Evolutionary conservation across 2,329 filamentous ascomycete species (phyloP).

Genomic region (Acrocalymma vagum): DNA sequence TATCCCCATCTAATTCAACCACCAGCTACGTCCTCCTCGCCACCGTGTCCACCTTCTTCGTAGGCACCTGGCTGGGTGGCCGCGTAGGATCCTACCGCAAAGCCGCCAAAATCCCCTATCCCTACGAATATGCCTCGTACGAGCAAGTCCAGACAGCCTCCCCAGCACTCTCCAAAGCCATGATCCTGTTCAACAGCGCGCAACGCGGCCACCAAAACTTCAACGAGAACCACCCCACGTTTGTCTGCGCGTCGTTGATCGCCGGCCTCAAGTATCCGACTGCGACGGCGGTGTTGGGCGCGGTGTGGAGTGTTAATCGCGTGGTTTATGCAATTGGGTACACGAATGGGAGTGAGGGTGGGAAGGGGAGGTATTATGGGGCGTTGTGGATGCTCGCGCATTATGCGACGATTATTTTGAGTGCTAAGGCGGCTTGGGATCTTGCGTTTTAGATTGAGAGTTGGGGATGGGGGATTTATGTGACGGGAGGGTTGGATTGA

Average conservation of each 20-base stretch:
- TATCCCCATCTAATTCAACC: conserved; percentile 9
- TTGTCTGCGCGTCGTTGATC: conserved; percentile 61
- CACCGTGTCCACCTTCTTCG: conserved; percentile 62
- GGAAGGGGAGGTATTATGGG: conserved; percentile 55
- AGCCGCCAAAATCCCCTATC: conserved; percentile 63
- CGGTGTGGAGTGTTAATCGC: conserved; percentile 60
- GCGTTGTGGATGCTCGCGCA: conserved; percentile 41
- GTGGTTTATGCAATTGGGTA: conserved; percentile 59
- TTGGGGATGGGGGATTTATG: too few relatives aligned
- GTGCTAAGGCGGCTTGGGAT: conserved; percentile 34
- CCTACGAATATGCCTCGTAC: conserved; percentile 65
- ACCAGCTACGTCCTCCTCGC: conserved; percentile 64
- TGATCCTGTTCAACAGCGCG: conserved; percentile 56
- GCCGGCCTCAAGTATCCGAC: conserved; percentile 63
- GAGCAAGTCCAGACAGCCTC: conserved; percentile 58
- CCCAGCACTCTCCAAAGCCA: conserved; percentile 50
- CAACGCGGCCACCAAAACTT: conserved; percentile 63
- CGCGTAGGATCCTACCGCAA: conserved; percentile 59
- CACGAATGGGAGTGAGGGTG: conserved; percentile 49
- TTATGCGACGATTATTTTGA: conserved; percentile 36
- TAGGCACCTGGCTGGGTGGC: conserved; percentile 60
- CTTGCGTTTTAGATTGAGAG: too few relatives aligned
- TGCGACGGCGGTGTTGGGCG: conserved; percentile 55
- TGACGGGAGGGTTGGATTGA: too few relatives aligned
- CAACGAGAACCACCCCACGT: conserved; percentile 64